These are phyloP conservation scores for Trichoderma brevicompactum DNA, from an alignment of 2,329 filamentous ascomycete species.

Conservation along the genomic window DNA sequence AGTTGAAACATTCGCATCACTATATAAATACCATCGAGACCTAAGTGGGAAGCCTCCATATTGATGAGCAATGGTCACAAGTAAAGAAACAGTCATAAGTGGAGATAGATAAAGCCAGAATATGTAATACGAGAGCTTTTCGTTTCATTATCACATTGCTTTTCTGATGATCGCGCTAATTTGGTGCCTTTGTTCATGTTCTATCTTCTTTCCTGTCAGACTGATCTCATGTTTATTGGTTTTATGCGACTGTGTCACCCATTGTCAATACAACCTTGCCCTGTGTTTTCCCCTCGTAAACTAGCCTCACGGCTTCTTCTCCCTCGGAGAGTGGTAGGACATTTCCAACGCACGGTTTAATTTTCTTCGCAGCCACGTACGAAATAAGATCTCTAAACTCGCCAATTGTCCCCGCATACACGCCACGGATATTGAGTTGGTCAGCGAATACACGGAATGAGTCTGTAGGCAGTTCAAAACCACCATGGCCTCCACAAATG, in stretches of 20 bases:
- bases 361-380: conserved; percentile 9
- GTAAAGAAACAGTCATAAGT: no score
- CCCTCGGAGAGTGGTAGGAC: conserved; percentile 4
- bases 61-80: no score
- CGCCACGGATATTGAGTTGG: conserved; percentile 20
- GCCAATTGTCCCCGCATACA: conserved; percentile 13
- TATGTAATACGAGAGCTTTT: no score
- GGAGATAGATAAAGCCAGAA: no score
- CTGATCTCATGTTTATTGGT: no score
- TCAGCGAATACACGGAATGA: conserved; percentile 13
- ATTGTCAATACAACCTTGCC: conserved; percentile 14
- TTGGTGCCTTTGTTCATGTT: neutral
- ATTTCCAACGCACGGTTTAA: conserved; percentile 19
- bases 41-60: no score
- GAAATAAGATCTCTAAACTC: conserved; percentile 24
- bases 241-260: neutral
- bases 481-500: conserved; percentile 12
- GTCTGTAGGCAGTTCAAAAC: conserved; percentile 23
- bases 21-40: no score
- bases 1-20: no score
- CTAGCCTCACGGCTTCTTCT: neutral
- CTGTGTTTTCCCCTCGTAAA: neutral
- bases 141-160: no score
- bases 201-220: neutral
- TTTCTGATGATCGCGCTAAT: neutral